phyloP scores from a whole-genome alignment of 106 monocot genomes.

The Dendrobium chrysotoxum region DNA sequence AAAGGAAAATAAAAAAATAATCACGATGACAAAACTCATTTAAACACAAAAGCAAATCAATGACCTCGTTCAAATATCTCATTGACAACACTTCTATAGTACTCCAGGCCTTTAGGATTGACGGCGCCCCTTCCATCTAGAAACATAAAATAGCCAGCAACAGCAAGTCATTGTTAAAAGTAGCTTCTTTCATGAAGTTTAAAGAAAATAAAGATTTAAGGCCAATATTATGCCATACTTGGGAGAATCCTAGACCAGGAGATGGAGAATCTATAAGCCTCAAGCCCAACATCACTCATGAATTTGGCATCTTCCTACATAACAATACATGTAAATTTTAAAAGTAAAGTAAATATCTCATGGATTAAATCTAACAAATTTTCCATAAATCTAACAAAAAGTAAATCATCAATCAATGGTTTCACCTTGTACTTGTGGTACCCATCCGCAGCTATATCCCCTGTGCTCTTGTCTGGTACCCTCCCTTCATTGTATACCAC shows the following conservation, averaged over 20 bases:
- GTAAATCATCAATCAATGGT: background rate
- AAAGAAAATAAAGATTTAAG: background rate
- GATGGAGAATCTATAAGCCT: constrained; percentile 47
- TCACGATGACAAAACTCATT: background rate
- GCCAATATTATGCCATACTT: constrained; percentile 9
- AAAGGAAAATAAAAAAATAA: background rate
- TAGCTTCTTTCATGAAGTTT: background rate
- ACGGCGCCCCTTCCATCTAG: constrained; percentile 41
- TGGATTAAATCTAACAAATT: background rate
- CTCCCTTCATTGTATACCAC: background rate
- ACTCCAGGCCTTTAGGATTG: constrained; percentile 38
- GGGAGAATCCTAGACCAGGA: constrained; percentile 55
- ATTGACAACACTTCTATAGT: constrained; percentile 39
- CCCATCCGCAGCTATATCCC: constrained; percentile 26
- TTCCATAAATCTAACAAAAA: background rate
- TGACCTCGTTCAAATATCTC: constrained; percentile 30
- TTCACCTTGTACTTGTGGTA: constrained; percentile 51
- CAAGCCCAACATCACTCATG: constrained; percentile 31
- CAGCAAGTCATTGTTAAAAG: background rate
- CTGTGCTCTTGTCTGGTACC: constrained; percentile 12
- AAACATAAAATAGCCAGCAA: background rate
- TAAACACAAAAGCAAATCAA: background rate
- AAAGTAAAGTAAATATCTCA: background rate
- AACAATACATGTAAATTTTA: background rate
- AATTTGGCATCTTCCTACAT: constrained; percentile 45